Evolutionary conservation across 345 rosid genomes (phyloP), one percentile per base, ranked within the genome.

Genomic region (Eucalyptus shirleyi): DNA sequence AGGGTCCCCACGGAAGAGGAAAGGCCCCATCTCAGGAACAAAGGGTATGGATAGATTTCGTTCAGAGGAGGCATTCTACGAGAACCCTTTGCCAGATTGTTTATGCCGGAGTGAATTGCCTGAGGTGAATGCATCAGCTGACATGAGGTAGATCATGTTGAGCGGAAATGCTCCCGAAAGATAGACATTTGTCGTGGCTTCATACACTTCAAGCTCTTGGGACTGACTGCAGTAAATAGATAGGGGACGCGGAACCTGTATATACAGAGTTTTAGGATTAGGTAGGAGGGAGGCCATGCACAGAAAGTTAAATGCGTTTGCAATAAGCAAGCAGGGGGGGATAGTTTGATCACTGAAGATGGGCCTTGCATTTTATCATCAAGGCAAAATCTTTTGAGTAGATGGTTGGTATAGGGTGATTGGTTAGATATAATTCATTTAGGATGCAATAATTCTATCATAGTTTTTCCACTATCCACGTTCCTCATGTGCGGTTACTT

Each of bases 41-140:
- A 97, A 91, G 92, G 99, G 98, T 88, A 94, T 91, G 92, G 96
- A 96, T 65, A 95, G 99, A 93, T 95, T 93, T 53, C 98, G 97
- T 8, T 96, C 99, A 2, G 99, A 98, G 90, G 99, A 97, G 93
- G 91, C 96, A 1, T 98, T 97, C 92, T 98, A 98, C 40, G 99
- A 92, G 88, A 98, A 98, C 87, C 98, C 99, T 32, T 93, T 95
- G 90, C 99, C 98, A 7, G 99, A 97, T 67, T 98, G 99, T 94
- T 94, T 97, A 89, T 98, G 99, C 89, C 95, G 92, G 89, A 92
- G 92, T 83, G 89, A 90, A 89, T 77, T 40, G 47, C 47, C 83
- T 40, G 47, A 77, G 23, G 47, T 40, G 85, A 21, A 21, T 40
- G 85, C 85, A 23, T 77, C 47, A 77, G 85, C 42, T 40, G 45